phyloP scores from a whole-genome alignment of 768 basidiomycete genomes.

The Pleurotus tuoliensis region DNA sequence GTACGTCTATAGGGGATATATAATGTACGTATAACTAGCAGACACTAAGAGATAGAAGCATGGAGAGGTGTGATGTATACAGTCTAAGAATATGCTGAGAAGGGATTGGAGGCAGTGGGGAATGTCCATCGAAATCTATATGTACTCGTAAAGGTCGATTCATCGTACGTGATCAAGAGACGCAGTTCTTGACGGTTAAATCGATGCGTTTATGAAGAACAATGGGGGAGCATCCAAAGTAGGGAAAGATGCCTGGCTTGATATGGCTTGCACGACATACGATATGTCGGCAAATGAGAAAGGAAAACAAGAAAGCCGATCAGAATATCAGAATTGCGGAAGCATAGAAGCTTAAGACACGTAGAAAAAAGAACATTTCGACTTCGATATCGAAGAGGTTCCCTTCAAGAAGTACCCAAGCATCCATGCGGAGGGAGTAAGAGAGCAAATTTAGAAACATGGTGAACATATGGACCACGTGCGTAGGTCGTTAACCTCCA shows the following conservation, averaged over 20 bases:
- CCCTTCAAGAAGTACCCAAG: background rate
- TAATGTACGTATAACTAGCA: slow-evolving; percentile 2
- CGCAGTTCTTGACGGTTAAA: background rate
- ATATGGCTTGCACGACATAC: background rate
- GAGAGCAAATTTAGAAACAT: background rate
- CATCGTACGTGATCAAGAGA: background rate
- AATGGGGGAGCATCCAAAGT: background rate
- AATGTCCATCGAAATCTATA: background rate
- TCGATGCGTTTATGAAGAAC: background rate
- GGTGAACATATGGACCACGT: background rate
- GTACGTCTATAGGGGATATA: background rate
- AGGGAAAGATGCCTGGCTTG: background rate
- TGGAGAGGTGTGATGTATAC: background rate
- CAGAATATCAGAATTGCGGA: too few species aligned
- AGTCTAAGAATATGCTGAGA: background rate
- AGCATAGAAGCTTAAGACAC: too few species aligned
- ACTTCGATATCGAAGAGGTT: too few species aligned
- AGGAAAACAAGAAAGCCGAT: too few species aligned
- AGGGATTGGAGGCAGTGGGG: background rate
- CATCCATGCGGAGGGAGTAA: background rate
- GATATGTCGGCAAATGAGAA: background rate
- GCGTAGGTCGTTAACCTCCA: background rate
- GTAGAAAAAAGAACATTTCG: too few species aligned
- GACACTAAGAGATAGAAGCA: background rate
- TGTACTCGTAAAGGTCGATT: background rate